Evolutionary conservation across 2,329 filamentous ascomycete genomes (phyloP).

Genomic region (Fusarium chuoi): DNA sequence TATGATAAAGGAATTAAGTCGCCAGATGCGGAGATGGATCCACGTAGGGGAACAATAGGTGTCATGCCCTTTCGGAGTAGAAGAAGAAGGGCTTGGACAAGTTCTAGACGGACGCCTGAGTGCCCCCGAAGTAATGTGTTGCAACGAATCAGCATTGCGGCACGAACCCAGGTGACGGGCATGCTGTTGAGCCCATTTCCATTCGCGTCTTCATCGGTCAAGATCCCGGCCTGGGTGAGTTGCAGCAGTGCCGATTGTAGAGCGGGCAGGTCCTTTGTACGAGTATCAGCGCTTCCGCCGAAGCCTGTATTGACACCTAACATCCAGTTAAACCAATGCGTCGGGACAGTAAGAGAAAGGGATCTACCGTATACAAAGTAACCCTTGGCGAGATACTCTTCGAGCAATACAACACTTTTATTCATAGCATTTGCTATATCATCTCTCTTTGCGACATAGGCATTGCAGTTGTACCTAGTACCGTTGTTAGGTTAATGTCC

Average conservation of each 20-base stretch:
- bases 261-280: not conserved
- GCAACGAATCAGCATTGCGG: not conserved
- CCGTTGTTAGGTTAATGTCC: rapidly evolving
- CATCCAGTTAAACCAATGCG: rapidly evolving
- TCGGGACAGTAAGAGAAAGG: rapidly evolving
- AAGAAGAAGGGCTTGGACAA: not conserved
- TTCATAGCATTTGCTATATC: not conserved
- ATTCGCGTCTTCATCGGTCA: rapidly evolving
- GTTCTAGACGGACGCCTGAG: not conserved
- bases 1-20: not conserved
- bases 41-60: rapidly evolving
- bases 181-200: rapidly evolving
- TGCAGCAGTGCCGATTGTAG: not conserved
- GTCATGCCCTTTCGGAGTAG: rapidly evolving
- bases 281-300: not conserved
- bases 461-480: not conserved
- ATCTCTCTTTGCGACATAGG: rapidly evolving
- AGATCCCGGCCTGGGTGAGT: rapidly evolving
- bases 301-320: not conserved
- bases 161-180: not conserved
- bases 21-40: not conserved
- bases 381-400: not conserved
- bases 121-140: rapidly evolving
- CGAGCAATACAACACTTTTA: not conserved
- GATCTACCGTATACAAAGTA: not conserved